phyloP scores from a whole-genome alignment of 2,329 filamentous ascomycete species.

The Fusarium tupiense region DNA sequence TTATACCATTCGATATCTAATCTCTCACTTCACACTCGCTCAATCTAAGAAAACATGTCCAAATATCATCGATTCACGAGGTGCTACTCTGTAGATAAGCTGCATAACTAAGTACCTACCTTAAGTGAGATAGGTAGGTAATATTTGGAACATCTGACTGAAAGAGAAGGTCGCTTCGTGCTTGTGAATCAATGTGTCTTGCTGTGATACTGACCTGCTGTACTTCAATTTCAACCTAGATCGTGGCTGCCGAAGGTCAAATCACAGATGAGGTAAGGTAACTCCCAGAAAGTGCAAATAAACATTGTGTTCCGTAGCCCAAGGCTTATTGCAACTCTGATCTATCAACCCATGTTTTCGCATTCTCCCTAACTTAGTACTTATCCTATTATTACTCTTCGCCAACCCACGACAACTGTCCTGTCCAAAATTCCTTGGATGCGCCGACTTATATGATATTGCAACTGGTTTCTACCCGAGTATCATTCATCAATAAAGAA shows the following conservation, averaged over 20 bases:
- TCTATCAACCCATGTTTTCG: neutral
- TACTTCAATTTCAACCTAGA: neutral
- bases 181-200: neutral
- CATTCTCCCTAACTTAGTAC: constrained; percentile 7
- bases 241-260: neutral
- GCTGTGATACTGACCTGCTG: neutral
- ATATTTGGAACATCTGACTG: neutral
- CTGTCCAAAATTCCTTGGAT: neutral
- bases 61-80: neutral
- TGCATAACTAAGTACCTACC: neutral
- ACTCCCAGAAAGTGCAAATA: neutral
- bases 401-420: neutral
- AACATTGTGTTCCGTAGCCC: neutral
- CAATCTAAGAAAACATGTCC: neutral
- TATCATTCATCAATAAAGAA: neutral
- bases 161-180: neutral
- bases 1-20: neutral
- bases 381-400: neutral
- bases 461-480: neutral
- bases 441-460: neutral
- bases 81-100: neutral
- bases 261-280: neutral
- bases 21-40: neutral
- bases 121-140: neutral
- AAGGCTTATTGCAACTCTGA: neutral